These are phyloP conservation scores for Nymphaea thermarum DNA, from an alignment of 164 flowering plant genomes.

Conservation along the genomic window DNA sequence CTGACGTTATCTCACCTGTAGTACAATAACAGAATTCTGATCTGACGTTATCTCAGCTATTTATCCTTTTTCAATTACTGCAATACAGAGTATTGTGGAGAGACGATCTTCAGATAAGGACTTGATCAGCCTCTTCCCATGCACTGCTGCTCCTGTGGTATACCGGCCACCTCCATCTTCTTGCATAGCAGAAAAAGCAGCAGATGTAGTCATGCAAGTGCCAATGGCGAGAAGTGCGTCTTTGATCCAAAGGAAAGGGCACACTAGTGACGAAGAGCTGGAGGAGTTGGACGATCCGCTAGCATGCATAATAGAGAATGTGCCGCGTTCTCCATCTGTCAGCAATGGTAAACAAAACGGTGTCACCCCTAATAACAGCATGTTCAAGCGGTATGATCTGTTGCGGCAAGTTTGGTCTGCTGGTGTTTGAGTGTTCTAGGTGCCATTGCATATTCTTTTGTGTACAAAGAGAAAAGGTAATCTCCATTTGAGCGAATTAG, in stretches of 20 bases:
- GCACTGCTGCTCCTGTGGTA: conserved; percentile 46
- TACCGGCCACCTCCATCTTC: conserved; percentile 52
- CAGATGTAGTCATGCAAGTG: conserved; percentile 34
- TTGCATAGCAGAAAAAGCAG: conserved; percentile 63
- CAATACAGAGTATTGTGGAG: conserved; percentile 23
- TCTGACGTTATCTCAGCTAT: no score
- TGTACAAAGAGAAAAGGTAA: background rate
- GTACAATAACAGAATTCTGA: no score
- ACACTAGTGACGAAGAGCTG: conserved; percentile 92
- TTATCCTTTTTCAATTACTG: background rate
- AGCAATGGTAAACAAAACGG: conserved; percentile 15
- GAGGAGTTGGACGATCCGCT: conserved; percentile 79
- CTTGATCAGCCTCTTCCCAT: conserved; percentile 53
- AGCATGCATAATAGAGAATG: conserved; percentile 35
- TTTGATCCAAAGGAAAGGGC: conserved; percentile 66
- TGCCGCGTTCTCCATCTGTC: conserved; percentile 23
- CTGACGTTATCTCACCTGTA: no score
- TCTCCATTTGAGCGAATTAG: background rate
- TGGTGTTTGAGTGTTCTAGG: background rate
- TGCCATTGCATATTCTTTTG: background rate
- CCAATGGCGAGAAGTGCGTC: conserved; percentile 45
- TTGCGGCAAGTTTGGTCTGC: conserved; percentile 74
- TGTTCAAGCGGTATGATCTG: conserved; percentile 59
- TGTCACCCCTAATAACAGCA: conserved; percentile 9
- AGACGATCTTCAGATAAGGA: conserved; percentile 43